These are phyloP conservation scores for Closterium sp. DNA, from an alignment of 139 green algal genomes.

Conservation along the genomic window DNA sequence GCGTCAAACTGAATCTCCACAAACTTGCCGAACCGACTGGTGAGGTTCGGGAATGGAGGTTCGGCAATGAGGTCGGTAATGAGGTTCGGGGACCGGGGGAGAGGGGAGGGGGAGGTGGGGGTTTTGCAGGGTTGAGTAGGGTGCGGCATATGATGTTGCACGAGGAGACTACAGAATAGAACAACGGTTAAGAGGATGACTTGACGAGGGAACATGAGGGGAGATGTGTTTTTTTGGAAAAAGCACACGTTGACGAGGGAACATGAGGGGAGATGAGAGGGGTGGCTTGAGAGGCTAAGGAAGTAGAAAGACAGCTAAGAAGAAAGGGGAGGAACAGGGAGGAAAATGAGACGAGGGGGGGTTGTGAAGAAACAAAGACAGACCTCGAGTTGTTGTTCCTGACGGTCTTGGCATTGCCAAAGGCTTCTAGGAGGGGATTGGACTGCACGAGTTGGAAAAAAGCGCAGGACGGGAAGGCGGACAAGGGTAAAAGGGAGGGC, in stretches of 20 bases:
- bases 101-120: neutral
- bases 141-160: too few species aligned
- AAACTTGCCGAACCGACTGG: slow-evolving; percentile 96
- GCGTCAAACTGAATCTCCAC: slow-evolving; percentile 95
- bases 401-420: slow-evolving; percentile 98
- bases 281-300: neutral
- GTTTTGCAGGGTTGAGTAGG: too few species aligned
- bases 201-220: neutral
- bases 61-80: neutral
- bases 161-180: too few species aligned
- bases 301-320: neutral
- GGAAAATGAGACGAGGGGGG: neutral
- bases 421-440: slow-evolving; percentile 97
- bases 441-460: slow-evolving; percentile 63
- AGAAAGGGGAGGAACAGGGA: neutral
- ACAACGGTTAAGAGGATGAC: neutral
- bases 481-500: too few species aligned
- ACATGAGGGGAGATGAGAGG: neutral
- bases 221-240: too few species aligned
- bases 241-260: neutral
- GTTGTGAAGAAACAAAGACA: neutral
- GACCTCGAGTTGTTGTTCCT: slow-evolving; percentile 94
- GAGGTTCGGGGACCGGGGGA: too few species aligned
- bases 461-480: too few species aligned
- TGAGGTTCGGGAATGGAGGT: neutral